A percentile compares a stretch with the other conserved stretches of the same genome.
Conservation (phyloP, 352 stramenopile genomes). For the Lagenidium giganteum region DNA sequence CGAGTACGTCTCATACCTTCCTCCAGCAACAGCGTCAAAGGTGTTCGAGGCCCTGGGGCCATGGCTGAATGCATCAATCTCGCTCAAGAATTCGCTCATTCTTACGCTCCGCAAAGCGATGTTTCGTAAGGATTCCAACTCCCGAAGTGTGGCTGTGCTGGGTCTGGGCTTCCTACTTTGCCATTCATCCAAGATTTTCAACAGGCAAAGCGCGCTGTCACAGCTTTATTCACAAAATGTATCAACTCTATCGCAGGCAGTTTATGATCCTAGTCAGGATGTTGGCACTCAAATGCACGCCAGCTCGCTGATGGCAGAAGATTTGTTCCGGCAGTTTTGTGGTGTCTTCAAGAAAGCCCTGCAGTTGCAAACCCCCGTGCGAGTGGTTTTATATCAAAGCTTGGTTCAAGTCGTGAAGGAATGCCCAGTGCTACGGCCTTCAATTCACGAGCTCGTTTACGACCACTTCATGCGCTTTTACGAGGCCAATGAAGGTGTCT, state of each 20-base stretch:
- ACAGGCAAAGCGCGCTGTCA: constrained; percentile 27
- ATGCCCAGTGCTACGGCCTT: constrained; percentile 30
- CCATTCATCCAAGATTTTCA: constrained; percentile 35
- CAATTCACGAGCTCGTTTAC: constrained; percentile 43
- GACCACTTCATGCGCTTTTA: constrained; percentile 39
- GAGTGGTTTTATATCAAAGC: constrained; percentile 39
- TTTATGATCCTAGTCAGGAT: constrained; percentile 14
- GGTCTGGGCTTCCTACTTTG: constrained; percentile 37
- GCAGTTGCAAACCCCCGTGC: constrained; percentile 38
- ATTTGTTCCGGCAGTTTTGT: constrained; percentile 55
- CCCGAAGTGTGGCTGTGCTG: constrained; percentile 41
- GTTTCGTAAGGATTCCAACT: constrained; percentile 49
- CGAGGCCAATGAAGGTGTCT: constrained; percentile 34
- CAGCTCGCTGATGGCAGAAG: constrained; percentile 33
- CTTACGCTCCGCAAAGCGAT: constrained; percentile 56
- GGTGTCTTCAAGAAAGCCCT: constrained; percentile 45
- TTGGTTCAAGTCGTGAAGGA: constrained; percentile 34
- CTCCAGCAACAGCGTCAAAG: constrained; percentile 15
- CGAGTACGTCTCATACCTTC: constrained; percentile 44
- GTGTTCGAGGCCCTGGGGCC: constrained; percentile 32
- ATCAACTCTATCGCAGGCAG: constrained; percentile 25
- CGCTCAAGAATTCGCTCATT: constrained; percentile 42
- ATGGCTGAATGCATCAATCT: constrained; percentile 28
- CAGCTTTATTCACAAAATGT: constrained; percentile 53
- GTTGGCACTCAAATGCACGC: constrained; percentile 32